Base-by-base conservation (phyloP, 305 asterid genomes). In the Nicotiana rustica region DNA sequence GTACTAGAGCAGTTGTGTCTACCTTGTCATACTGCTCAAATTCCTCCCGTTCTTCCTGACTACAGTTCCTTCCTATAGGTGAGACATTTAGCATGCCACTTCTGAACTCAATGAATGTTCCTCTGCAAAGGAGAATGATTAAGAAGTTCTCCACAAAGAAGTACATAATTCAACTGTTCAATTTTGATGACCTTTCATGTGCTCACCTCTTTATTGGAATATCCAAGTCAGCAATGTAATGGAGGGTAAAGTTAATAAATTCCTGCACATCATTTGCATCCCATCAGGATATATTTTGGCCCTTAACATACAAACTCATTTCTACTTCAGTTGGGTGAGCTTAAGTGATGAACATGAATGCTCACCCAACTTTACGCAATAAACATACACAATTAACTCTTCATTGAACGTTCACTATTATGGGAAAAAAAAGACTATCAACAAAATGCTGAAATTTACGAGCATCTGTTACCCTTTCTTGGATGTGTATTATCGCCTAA, bases 21-120 rank as follows among this genome's bases (percentile, higher is more conserved):
- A 96, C 99, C 99, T 96, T 96, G 87, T 96, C 98, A 87, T 94
- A 96, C 85, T 92, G 89, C 82, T 96, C 99, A 67, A 96, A 96
- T 89, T 93, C 98, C 31, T 91, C 98, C 81, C 99, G 85, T 85
- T 96, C 98, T 89, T 93, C 99, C 87, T 94, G 99, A 79, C 98
- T 96, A 89, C 99, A 96, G 89, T 94, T 96, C 88, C 99, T 90
- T 78, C 99, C 99, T 33, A 96, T 96, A 71, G 99, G 99, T n/a
- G 98, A 96, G 59, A 96, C 97, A 83, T 96, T 96, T 84, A 96
- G 87, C 99, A 96, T 94, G 83, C 99, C 99, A 86, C 95, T 96
- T 78, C 99, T 94, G 79, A 96, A 96, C 89, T 96, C 99, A 61
- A 96, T 91, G 84, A 96, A 96, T 65, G 98, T 96, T 71, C 99